These are phyloP conservation scores for Astragalus glycyphyllos DNA, from an alignment of 306 rosid species.

Conservation along the genomic window DNA sequence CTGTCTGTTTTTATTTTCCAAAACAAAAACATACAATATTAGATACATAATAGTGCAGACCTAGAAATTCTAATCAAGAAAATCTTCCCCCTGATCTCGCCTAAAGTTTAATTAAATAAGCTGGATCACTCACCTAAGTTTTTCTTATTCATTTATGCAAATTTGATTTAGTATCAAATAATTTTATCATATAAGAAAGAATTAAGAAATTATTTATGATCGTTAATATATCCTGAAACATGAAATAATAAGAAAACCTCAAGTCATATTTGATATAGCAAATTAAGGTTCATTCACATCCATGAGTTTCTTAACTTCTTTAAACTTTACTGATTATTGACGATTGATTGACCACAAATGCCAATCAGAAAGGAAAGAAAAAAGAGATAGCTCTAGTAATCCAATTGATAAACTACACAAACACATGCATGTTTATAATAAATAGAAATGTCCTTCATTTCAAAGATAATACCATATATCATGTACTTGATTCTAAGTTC, in stretches of 20 bases:
- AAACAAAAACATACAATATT: slow-evolving; percentile 30
- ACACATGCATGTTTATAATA: background rate
- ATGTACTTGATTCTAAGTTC: slow-evolving; percentile 12
- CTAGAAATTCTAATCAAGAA: background rate
- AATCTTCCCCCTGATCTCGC: slow-evolving; percentile 3
- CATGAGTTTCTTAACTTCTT: slow-evolving; percentile 6
- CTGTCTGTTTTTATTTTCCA: slow-evolving; percentile 48
- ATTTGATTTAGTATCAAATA: slow-evolving; percentile 19
- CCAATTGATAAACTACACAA: background rate
- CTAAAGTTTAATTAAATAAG: slow-evolving; percentile 14
- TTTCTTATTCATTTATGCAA: background rate
- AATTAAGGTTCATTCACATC: slow-evolving; percentile 17
- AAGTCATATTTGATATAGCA: slow-evolving; percentile 26
- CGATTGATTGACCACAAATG: slow-evolving; percentile 12
- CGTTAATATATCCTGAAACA: background rate
- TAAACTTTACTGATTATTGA: slow-evolving; percentile 5
- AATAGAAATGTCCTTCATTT: slow-evolving; percentile 8
- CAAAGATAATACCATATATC: slow-evolving; percentile 14
- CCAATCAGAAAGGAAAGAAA: slow-evolving; percentile 7
- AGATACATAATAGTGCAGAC: slow-evolving; percentile 20
- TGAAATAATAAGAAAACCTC: slow-evolving; percentile 16
- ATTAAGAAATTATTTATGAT: background rate
- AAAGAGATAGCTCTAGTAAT: background rate
- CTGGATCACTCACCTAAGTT: background rate
- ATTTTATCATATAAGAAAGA: slow-evolving; percentile 12